phyloP scores from a whole-genome alignment of 208 protist species.

The Entamoeba histolytica region DNA sequence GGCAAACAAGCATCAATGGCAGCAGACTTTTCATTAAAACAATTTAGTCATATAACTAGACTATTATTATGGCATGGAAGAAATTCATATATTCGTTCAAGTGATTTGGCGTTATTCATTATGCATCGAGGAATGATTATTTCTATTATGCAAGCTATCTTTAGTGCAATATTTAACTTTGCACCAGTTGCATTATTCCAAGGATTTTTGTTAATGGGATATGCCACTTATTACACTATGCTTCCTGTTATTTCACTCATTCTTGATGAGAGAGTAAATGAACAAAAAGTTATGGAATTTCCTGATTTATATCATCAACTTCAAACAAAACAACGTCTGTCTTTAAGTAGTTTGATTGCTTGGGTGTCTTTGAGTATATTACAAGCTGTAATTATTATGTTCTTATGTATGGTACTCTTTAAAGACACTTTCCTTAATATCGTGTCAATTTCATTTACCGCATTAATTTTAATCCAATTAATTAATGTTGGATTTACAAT shows the following conservation, averaged over 20 bases:
- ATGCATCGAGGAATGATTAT: constrained; percentile 93
- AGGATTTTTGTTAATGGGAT: constrained; percentile 69
- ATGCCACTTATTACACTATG: constrained; percentile 85
- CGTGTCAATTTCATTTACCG: constrained; percentile 81
- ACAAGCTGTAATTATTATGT: not conserved
- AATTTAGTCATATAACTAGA: constrained; percentile 62
- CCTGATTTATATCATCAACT: constrained; percentile 85
- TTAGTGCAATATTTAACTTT: constrained; percentile 80
- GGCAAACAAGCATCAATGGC: constrained; percentile 84
- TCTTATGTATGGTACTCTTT: not conserved
- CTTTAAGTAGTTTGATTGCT: constrained; percentile 43
- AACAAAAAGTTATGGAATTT: constrained; percentile 63
- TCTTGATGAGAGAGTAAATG: constrained; percentile 74
- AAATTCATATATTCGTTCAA: constrained; percentile 63
- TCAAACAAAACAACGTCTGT: constrained; percentile 65
- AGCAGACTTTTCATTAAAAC: constrained; percentile 82
- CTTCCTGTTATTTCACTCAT: constrained; percentile 82
- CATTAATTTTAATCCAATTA: constrained; percentile 80
- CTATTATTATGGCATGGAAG: constrained; percentile 58
- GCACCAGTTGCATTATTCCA: constrained; percentile 80
- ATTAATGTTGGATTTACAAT: constrained; percentile 69
- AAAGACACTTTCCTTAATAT: not conserved
- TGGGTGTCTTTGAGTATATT: not conserved
- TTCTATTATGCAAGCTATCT: constrained; percentile 72
- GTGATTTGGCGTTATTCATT: constrained; percentile 72